Conservation (phyloP, 768 basidiomycete species). For the Termitomyces sp. region DNA sequence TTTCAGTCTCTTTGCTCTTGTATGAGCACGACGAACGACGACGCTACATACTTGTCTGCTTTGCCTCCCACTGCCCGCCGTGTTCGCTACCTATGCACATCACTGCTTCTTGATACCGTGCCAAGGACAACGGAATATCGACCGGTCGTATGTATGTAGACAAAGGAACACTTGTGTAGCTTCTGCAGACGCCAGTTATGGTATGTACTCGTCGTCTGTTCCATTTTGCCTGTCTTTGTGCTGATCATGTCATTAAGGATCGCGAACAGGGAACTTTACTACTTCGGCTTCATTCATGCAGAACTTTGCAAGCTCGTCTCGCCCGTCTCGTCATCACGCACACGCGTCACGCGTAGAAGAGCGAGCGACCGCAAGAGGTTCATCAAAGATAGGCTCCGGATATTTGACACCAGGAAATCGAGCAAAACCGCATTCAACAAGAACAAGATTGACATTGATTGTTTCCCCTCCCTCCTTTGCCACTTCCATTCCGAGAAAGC, state of each 20-base stretch:
- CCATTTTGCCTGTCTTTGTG: not conserved
- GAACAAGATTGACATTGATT: too few species aligned
- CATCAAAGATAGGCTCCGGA: too few species aligned
- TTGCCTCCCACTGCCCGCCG: conserved; percentile 17
- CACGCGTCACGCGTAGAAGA: conserved; percentile 14
- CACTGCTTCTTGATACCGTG: conserved; percentile 13
- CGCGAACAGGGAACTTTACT: not conserved
- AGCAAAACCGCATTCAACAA: too few species aligned
- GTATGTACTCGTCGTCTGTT: not conserved
- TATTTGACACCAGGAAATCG: too few species aligned
- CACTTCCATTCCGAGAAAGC: conserved; percentile 20
- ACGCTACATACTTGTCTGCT: too few species aligned
- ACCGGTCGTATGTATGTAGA: not conserved
- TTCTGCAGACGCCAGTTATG: too few species aligned
- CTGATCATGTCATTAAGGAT: not conserved
- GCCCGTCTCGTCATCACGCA: conserved; percentile 9
- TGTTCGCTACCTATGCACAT: conserved; percentile 24
- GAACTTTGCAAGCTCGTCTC: conserved; percentile 15
- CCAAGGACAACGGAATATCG: conserved; percentile 3
- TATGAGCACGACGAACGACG: conserved; percentile 15
- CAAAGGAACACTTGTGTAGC: too few species aligned
- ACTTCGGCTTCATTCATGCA: conserved; percentile 11
- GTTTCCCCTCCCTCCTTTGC: not conserved
- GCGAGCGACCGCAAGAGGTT: too few species aligned
- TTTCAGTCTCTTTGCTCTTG: too few species aligned